Evolutionary conservation across 2,329 filamentous ascomycete genomes (phyloP).

Genomic region (Claviceps capensis): DNA sequence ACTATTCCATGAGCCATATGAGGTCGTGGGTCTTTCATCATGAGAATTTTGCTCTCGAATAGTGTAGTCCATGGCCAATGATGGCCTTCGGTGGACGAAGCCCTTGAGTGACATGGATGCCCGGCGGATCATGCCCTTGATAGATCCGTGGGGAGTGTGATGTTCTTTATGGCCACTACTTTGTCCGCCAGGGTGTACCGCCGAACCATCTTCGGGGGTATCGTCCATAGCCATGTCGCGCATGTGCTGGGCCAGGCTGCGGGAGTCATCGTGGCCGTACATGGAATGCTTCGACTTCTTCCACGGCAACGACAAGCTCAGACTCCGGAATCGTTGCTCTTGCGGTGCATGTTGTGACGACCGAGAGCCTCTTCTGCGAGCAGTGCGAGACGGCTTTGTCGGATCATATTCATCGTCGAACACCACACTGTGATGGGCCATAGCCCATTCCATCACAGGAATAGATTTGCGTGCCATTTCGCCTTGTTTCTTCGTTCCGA

Average conservation of each 20-base stretch:
- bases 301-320: conserved; percentile 37
- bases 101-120: conserved; percentile 42
- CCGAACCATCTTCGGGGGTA: conserved; percentile 11
- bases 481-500: neutral
- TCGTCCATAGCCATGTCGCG: conserved; percentile 21
- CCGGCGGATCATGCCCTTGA: conserved; percentile 40
- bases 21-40: conserved; percentile 27
- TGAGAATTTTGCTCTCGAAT: conserved; percentile 14
- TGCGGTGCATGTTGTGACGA: conserved; percentile 10
- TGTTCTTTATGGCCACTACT: conserved; percentile 13
- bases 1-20: conserved; percentile 34
- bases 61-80: conserved; percentile 21
- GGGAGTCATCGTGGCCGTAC: conserved; percentile 21
- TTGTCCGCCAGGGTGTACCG: conserved; percentile 10
- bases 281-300: conserved; percentile 31
- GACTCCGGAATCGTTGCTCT: conserved; percentile 30
- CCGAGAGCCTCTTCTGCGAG: neutral
- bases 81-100: conserved; percentile 35
- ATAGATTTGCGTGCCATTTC: conserved; percentile 4
- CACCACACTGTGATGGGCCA: neutral
- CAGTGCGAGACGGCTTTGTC: neutral
- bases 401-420: conserved; percentile 4
- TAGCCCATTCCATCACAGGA: conserved; percentile 6
- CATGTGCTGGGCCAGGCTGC: conserved; percentile 15
- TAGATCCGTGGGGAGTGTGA: conserved; percentile 15